Base-by-base conservation (phyloP, 495 filamentous ascomycete genomes). In the Penicillium goetzii region DNA sequence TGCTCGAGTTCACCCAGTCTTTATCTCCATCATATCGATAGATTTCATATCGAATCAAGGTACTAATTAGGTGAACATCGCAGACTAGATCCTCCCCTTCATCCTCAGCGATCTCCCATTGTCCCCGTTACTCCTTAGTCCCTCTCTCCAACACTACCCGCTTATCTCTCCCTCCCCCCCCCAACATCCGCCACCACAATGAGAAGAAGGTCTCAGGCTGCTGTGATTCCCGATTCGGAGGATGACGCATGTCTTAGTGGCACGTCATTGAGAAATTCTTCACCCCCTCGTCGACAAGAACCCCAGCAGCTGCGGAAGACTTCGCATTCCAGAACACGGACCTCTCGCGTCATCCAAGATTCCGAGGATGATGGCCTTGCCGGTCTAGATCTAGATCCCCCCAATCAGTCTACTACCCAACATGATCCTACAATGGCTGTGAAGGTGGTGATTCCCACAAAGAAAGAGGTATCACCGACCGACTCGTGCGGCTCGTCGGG, bases 371-470 rank as follows among this genome's bases (percentile, higher is more conserved):
- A 73, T n/a, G 66, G 60, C 28, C 17, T 34, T 7, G 30, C 32
- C 7, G 3, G 30, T 34, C 30, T 53, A 53, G 58, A 58, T 17
- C 58, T 64, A 11, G 34, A 56, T 43, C 8, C 52, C 4, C 19
- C 66, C 36, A 34, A 63, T 53, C 8, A 30, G 19, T 33, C 58
- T 32, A 8, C 41, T 61, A 21, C 55, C 58, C 15, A 45, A 33
- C 34, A 45, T 30, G 34, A 23, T 17, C 15, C 32, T 14, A 15
- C 52, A 34, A 15, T 60, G 7, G 45, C 36, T 0, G 19, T 79
- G 28, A 72, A 78, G 60, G 80, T 84, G 30, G 76, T 80, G 1
- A 76, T 84, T 12, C 77, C 82, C 1, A 26, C 26, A 0, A 56
- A 68, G 26, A 78, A 72, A 36, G 67, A 67, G 47, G 53, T 49